Evolutionary conservation across 768 basidiomycete genomes (phyloP).

Genomic region (Leccinellum rugosiceps): DNA sequence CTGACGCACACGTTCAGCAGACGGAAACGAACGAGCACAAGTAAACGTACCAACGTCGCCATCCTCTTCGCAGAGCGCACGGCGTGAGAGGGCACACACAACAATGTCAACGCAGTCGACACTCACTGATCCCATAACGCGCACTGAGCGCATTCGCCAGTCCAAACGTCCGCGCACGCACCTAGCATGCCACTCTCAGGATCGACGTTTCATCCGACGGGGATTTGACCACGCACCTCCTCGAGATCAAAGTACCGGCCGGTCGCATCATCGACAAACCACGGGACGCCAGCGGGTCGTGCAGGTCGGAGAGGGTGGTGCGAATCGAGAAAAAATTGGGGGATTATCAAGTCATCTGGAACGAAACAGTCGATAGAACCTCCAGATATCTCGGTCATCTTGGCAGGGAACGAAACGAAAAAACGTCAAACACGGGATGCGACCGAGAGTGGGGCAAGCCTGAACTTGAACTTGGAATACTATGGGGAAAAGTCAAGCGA

Average conservation of each 20-base stretch:
- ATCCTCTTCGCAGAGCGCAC: slow-evolving; percentile 33
- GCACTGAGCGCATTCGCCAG: slow-evolving; percentile 53
- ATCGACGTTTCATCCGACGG: neutral
- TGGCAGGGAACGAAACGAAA: neutral
- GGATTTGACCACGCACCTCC: slow-evolving; percentile 39
- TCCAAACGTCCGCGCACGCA: slow-evolving; percentile 42
- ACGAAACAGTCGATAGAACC: slow-evolving; percentile 37
- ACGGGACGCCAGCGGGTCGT: slow-evolving; percentile 45
- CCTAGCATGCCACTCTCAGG: slow-evolving; percentile 18
- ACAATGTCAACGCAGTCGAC: slow-evolving; percentile 1
- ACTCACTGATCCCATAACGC: slow-evolving; percentile 48
- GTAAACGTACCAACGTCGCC: slow-evolving; percentile 48
- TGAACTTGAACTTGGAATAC: neutral
- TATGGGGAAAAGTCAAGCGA: neutral
- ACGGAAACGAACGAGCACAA: neutral
- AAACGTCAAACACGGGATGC: neutral
- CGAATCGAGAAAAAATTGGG: slow-evolving; percentile 61
- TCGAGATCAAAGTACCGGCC: slow-evolving; percentile 42
- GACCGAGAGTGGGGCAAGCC: neutral
- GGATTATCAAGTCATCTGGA: slow-evolving; percentile 61
- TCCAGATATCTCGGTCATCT: slow-evolving; percentile 26
- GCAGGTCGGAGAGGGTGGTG: slow-evolving; percentile 42
- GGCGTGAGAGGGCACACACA: neutral
- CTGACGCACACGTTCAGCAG: slow-evolving; percentile 30
- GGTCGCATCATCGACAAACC: slow-evolving; percentile 57